Percentiles rank a stretch among this genome's conserved stretches.
phyloP scores from a whole-genome alignment of 768 basidiomycete genomes.

The Kwoniella botswanensis region DNA sequence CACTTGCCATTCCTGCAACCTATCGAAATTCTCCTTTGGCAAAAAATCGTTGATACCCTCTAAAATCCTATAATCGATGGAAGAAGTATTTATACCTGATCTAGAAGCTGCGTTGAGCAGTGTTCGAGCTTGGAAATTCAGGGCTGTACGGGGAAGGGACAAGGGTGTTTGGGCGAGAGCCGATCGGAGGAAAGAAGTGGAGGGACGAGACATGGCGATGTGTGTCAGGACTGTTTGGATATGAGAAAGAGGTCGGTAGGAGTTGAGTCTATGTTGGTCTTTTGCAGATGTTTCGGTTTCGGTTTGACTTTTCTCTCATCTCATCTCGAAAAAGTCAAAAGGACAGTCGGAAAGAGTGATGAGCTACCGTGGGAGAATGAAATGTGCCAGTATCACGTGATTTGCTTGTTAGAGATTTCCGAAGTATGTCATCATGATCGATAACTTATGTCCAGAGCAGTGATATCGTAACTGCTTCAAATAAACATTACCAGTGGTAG shows the following conservation, averaged over 20 bases:
- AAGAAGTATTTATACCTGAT: constrained; percentile 30
- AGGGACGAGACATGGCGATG: constrained; percentile 13
- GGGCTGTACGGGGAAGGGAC: neutral
- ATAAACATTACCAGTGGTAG: too few relatives aligned
- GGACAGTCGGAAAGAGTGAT: neutral
- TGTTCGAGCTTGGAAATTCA: neutral
- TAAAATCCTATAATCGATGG: constrained; percentile 44
- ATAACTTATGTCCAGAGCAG: too few relatives aligned
- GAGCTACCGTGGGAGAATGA: constrained; percentile 16
- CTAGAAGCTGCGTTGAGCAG: constrained; percentile 13
- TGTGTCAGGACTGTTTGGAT: neutral
- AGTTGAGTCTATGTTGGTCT: neutral
- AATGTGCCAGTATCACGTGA: neutral
- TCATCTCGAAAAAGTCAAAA: constrained; percentile 22
- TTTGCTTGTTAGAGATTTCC: neutral
- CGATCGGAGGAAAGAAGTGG: constrained; percentile 18
- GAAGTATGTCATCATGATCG: neutral
- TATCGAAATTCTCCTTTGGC: constrained; percentile 43
- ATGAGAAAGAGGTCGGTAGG: neutral
- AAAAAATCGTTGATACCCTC: constrained; percentile 42
- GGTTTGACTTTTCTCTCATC: neutral
- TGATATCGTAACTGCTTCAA: too few relatives aligned
- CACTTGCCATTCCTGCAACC: constrained; percentile 49
- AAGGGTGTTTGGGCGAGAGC: constrained; percentile 11
- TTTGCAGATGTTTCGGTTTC: neutral